Evolutionary conservation across 257 asterid genomes (phyloP).

Genomic region (Leonotis leonurus): DNA sequence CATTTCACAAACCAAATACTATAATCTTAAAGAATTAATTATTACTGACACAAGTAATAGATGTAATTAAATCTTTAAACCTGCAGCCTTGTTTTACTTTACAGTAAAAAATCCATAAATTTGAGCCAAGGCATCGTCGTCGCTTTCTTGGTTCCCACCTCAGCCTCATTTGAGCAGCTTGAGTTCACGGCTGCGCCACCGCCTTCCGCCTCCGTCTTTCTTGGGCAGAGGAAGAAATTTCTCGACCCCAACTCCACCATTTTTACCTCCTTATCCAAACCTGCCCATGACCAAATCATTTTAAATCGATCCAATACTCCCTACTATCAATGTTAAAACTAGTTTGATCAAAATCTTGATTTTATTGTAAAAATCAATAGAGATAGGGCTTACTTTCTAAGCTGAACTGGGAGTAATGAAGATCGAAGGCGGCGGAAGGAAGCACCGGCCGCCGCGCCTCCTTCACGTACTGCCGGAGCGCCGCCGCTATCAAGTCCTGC

Average conservation of each 20-base stretch:
- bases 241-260: slow-evolving; percentile 64
- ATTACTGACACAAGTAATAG: not conserved
- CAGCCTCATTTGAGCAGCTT: slow-evolving; percentile 56
- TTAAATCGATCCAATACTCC: no score
- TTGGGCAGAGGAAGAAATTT: slow-evolving; percentile 69
- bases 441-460: slow-evolving; percentile 61
- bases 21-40: slow-evolving; percentile 1
- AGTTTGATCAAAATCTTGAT: not conserved
- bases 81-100: no score
- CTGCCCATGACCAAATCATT: slow-evolving; percentile 17
- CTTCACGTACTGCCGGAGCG: slow-evolving; percentile 56
- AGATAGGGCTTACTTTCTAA: slow-evolving; percentile 72
- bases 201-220: slow-evolving; percentile 12
- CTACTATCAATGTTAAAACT: no score
- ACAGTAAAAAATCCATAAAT: slow-evolving; percentile 54
- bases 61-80: not conserved
- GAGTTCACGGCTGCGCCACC: slow-evolving; percentile 20
- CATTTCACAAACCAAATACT: no score
- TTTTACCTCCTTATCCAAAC: slow-evolving; percentile 51
- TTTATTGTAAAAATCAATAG: no score
- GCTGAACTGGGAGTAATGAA: slow-evolving; percentile 92
- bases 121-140: slow-evolving; percentile 57
- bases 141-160: slow-evolving; percentile 21
- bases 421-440: slow-evolving; percentile 40
- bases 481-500: slow-evolving; percentile 56